Conservation (phyloP, 163 green algal genomes). For the Trebouxiophyceae sp. region DNA sequence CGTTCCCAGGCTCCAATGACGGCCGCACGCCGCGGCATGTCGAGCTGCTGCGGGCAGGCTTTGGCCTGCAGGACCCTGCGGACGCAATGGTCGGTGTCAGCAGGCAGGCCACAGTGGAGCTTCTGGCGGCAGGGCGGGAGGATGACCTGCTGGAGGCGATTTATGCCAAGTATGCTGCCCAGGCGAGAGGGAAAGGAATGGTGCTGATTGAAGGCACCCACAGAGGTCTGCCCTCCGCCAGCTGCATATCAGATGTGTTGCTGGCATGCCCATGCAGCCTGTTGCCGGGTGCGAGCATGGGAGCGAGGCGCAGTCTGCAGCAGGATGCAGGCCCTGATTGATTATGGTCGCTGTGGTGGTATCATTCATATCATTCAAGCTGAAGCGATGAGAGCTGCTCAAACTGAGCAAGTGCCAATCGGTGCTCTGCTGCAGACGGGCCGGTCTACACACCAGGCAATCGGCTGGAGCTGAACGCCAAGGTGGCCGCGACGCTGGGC, state of each 20-base stretch:
- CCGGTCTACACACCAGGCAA: slow-evolving; percentile 15
- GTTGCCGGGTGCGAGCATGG: too few species aligned
- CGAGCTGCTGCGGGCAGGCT: slow-evolving; percentile 34
- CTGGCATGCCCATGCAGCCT: too few species aligned
- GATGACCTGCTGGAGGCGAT: slow-evolving; percentile 58
- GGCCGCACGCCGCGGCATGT: slow-evolving; percentile 36
- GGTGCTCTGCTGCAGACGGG: slow-evolving; percentile 3
- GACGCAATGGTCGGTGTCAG: slow-evolving; percentile 43
- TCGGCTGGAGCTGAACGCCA: slow-evolving; percentile 52
- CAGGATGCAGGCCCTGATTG: too few species aligned
- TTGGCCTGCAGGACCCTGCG: slow-evolving; percentile 10
- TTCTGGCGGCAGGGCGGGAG: slow-evolving; percentile 38
- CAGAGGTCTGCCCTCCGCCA: background rate
- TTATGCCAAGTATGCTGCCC: slow-evolving; percentile 21
- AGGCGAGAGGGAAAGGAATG: slow-evolving; percentile 41
- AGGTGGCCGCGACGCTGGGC: slow-evolving; percentile 42
- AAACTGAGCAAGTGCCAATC: background rate
- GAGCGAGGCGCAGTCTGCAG: too few species aligned
- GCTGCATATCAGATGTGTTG: background rate
- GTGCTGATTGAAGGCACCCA: slow-evolving; percentile 52
- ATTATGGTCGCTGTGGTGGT: too few species aligned
- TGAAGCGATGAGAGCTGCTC: background rate
- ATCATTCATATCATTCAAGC: background rate
- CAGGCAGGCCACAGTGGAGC: slow-evolving; percentile 22
- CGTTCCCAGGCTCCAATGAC: slow-evolving; percentile 20